Evolutionary conservation across 139 green algal genomes (phyloP).

Genomic region (Chara braunii): DNA sequence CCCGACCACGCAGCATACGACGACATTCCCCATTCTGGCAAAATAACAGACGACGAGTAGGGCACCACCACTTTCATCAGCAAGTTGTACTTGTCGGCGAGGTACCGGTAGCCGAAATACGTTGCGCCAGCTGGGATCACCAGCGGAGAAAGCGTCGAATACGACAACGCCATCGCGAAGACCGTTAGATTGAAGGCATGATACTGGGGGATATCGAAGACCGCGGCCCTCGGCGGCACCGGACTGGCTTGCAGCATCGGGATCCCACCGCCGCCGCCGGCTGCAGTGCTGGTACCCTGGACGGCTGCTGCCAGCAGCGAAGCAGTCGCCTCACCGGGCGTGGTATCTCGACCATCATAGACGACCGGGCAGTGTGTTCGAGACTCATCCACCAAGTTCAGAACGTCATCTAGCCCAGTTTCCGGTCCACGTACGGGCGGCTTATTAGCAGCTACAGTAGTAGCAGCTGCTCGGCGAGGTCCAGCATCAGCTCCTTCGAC

Average conservation of each 20-base stretch:
- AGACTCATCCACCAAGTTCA: neutral
- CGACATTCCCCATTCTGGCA: neutral
- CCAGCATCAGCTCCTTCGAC: too few species aligned
- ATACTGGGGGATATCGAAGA: constrained; percentile 35
- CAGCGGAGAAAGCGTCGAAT: constrained; percentile 17
- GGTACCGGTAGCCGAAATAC: constrained; percentile 31
- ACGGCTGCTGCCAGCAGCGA: neutral
- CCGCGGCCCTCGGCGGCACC: neutral
- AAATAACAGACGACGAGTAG: neutral
- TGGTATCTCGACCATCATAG: neutral
- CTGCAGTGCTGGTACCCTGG: neutral
- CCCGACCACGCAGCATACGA: neutral
- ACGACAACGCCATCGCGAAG: constrained; percentile 16
- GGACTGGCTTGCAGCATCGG: too few species aligned
- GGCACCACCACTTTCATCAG: constrained; percentile 6
- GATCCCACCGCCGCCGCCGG: neutral
- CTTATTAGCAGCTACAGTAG: too few species aligned
- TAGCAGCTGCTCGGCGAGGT: too few species aligned
- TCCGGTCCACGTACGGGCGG: too few species aligned
- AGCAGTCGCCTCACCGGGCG: neutral
- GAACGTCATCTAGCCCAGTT: neutral
- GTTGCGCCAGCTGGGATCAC: constrained; percentile 12
- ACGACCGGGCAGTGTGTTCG: neutral
- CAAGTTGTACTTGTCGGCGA: constrained; percentile 40
- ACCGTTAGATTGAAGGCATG: constrained; percentile 36